Conservation (phyloP, 495 filamentous ascomycete genomes). For the Penicillium simplicissimum region DNA sequence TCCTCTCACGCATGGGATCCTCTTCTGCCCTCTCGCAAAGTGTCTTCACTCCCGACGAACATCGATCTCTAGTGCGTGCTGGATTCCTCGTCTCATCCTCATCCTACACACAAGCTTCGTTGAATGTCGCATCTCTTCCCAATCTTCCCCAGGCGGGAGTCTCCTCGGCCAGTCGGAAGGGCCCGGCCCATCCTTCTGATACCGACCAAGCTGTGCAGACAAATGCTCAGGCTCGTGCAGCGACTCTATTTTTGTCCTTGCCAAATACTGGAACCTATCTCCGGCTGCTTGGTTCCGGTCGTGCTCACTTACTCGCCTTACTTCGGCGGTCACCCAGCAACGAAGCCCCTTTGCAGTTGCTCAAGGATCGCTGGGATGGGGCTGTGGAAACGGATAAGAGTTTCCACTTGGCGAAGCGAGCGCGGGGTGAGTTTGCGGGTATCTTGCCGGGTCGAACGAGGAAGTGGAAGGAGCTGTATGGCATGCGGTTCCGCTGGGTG, state of each 20-base stretch:
- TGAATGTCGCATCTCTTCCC: constrained; percentile 56
- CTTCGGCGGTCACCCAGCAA: constrained; percentile 62
- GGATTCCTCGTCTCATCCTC: constrained; percentile 69
- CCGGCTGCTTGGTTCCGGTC: constrained; percentile 64
- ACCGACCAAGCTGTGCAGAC: constrained; percentile 25
- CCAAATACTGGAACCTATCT: constrained; percentile 75
- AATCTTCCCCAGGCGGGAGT: constrained; percentile 47
- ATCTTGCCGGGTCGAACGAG: constrained; percentile 71
- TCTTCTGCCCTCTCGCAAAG: constrained; percentile 50
- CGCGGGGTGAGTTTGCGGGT: constrained; percentile 67
- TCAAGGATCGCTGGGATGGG: constrained; percentile 82
- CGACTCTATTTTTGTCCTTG: constrained; percentile 62
- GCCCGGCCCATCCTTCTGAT: constrained; percentile 8
- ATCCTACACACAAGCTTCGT: constrained; percentile 44
- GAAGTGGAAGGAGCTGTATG: constrained; percentile 81
- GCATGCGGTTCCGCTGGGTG: constrained; percentile 76
- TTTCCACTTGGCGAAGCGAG: constrained; percentile 58
- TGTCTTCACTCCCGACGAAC: constrained; percentile 52
- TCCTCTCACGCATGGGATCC: constrained; percentile 57
- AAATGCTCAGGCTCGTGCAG: constrained; percentile 33
- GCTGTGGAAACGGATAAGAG: constrained; percentile 61
- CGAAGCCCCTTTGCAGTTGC: constrained; percentile 64
- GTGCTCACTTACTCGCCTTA: constrained; percentile 65
- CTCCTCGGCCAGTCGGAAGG: constrained; percentile 56
- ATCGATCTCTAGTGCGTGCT: constrained; percentile 60